Percentiles rank a stretch among this genome's conserved stretches.
phyloP scores from a whole-genome alignment of 305 asterid species.

The Vinca major region DNA sequence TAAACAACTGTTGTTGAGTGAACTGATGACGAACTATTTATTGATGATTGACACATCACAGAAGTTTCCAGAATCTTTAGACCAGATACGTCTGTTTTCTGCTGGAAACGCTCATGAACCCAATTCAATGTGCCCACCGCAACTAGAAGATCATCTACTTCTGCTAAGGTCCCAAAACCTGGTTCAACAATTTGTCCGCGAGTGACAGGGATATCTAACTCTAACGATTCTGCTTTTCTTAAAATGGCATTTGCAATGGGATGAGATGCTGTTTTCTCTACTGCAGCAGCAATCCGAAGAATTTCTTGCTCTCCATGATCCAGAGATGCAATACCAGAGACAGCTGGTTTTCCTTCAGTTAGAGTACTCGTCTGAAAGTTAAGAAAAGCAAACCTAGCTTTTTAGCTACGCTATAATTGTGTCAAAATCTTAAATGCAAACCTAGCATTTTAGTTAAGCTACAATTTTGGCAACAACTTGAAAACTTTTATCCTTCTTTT shows the following conservation, averaged over 20 bases:
- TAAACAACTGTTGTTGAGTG: slow-evolving; percentile 80
- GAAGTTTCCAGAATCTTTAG: slow-evolving; percentile 61
- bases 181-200: slow-evolving; percentile 82
- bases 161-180: slow-evolving; percentile 93
- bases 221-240: slow-evolving; percentile 62
- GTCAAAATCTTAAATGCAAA: not conserved
- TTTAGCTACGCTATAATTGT: not conserved
- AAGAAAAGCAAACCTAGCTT: slow-evolving; percentile 11
- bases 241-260: slow-evolving; percentile 90
- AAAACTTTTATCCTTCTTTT: not conserved
- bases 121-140: slow-evolving; percentile 92
- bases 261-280: slow-evolving; percentile 95
- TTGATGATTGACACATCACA: slow-evolving; percentile 44
- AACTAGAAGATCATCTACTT: slow-evolving; percentile 85
- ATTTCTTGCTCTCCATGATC: slow-evolving; percentile 58
- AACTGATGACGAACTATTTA: slow-evolving; percentile 44
- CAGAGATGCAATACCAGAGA: slow-evolving; percentile 59
- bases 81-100: slow-evolving; percentile 37
- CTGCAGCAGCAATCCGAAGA: slow-evolving; percentile 84
- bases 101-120: slow-evolving; percentile 84
- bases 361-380: slow-evolving; percentile 85
- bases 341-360: slow-evolving; percentile 92
- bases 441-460: not conserved
- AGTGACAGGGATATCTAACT: slow-evolving; percentile 63
- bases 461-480: not conserved